Base-by-base conservation (phyloP, 768 basidiomycete genomes). In the Grammothele lineata region DNA sequence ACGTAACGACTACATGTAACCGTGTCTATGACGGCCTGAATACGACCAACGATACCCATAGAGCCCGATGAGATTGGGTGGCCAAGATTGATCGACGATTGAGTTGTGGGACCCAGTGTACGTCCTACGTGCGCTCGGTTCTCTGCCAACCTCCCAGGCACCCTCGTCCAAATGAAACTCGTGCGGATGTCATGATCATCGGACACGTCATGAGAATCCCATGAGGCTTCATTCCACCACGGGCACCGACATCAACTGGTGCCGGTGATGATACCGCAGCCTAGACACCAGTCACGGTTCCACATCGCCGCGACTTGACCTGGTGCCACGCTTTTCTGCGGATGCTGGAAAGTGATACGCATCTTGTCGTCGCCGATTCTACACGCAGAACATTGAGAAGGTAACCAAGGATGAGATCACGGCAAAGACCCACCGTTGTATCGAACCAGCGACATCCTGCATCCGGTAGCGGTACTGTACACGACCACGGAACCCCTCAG, bases 301-400 rank as follows among this genome's bases (percentile, higher is more conserved):
- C 83, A 96, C 2, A 95, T 54, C 0, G 78, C 82, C 5, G 83
- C 84, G 23, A 87, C 77, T 65, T 97, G 94, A 1, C 94, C 94
- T 0, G 82, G 77, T 0, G 89, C 74, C 14, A 92, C 80, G 5
- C 81, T 85, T 34, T 77, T 75, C 40, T 87, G 72, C 0, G 85
- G 80, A 27, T 74, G 64, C 32, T 75, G 71, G 53, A 88, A 85
- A 0, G 64, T 57, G 36, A 91, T 71, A 5, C 77, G 55, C 23
- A 71, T 61, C 11, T 55, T 63, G 38, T 46, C 56, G 23, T 53
- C 51, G 36, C 52, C 27, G 50, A 58, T 53, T 38, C 60, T 60
- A 54, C 43, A 44, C 37, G 54, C 50, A 56, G 38, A 44, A 47
- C 47, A 35, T 14, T 22, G 18, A 40, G 10, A 22, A 22, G 27